A percentile compares a stretch with the other conserved stretches of the same genome.
phyloP scores from a whole-genome alignment of 768 basidiomycete species.

The Suillus alpinus region DNA sequence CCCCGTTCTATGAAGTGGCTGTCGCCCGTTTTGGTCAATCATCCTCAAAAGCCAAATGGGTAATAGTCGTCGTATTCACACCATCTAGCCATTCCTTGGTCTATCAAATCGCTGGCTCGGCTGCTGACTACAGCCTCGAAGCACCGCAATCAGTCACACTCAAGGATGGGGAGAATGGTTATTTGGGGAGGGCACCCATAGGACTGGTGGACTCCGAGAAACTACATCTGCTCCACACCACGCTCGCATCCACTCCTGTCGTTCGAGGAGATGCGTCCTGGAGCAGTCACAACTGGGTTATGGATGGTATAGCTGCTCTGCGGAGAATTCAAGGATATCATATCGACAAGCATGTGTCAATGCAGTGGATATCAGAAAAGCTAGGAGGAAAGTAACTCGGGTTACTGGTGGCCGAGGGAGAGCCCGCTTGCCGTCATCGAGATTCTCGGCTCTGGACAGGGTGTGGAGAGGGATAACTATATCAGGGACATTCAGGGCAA shows the following conservation, averaged over 20 bases:
- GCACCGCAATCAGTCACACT: constrained; percentile 32
- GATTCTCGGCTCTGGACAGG: neutral
- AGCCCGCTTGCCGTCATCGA: neutral
- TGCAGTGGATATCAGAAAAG: constrained; percentile 27
- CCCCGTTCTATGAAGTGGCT: constrained; percentile 32
- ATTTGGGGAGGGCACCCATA: constrained; percentile 19
- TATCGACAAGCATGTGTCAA: constrained; percentile 28
- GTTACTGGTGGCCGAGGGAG: neutral
- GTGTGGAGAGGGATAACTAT: constrained; percentile 6
- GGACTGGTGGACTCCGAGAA: constrained; percentile 28
- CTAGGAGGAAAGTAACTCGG: constrained; percentile 22
- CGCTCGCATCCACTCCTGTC: constrained; percentile 26
- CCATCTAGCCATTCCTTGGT: constrained; percentile 28
- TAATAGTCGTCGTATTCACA: constrained; percentile 27
- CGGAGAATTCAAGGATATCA: constrained; percentile 27
- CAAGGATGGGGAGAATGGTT: constrained; percentile 28
- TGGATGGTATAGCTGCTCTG: constrained; percentile 29
- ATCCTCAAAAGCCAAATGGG: constrained; percentile 23
- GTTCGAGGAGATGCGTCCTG: constrained; percentile 26
- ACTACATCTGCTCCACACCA: constrained; percentile 25
- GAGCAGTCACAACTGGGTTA: constrained; percentile 29
- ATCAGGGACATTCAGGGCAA: constrained; percentile 21
- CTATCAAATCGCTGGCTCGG: constrained; percentile 29
- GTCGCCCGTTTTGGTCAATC: constrained; percentile 25
- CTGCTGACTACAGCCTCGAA: constrained; percentile 28